Evolutionary conservation across 805 yeast species (phyloP), one percentile per base, ranked within the genome.

Genomic region (Wickerhamiella domercqiae): DNA sequence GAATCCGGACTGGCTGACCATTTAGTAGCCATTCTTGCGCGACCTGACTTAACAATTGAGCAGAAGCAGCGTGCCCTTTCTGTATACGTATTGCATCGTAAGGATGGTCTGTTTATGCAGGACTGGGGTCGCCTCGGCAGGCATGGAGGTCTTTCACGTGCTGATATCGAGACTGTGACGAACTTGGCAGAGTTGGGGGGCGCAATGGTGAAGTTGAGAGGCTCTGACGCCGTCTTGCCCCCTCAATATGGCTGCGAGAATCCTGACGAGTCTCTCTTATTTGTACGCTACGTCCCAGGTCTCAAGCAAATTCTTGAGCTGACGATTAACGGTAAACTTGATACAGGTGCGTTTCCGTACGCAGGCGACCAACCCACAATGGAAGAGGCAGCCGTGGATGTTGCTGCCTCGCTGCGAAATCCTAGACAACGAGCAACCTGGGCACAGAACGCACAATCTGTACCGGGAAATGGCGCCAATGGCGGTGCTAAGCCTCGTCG

Each of bases 11-110:
- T 47, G 7, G 44, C 46, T 17, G 78, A 73, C 36, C 71, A 69
- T 25, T 59, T 84, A 39, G 62, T 86, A 21, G 64, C 59, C 3
- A 52, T 75, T 17, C 61, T 87, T 17, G 70, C 63, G 21, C 63
- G 66, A 39, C 68, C 68, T 14, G 25, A 37, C 3, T 34, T 38
- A 16, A 31, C 32, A 14, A 31, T 21, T 13, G 31, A 29, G 19
- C 93, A 82, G 51, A 82, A 82, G 52, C 61, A 83, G 39, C 68
- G 98, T 42, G 61, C 79, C 21, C 69, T 90, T 11, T 61, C 80
- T 16, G 59, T 79, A 2, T 90, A 90, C 55, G 77, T 82, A 0
- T 55, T 84, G 21, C 78, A 74, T 53, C 67, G 97, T 46, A 87
- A 86, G 3, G 94, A 95, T 0, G 57, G 60, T 3, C 59, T 90